phyloP scores from a whole-genome alignment of 1,284 basidiomycete species.

The Pyrrhoderma lamaoense region DNA sequence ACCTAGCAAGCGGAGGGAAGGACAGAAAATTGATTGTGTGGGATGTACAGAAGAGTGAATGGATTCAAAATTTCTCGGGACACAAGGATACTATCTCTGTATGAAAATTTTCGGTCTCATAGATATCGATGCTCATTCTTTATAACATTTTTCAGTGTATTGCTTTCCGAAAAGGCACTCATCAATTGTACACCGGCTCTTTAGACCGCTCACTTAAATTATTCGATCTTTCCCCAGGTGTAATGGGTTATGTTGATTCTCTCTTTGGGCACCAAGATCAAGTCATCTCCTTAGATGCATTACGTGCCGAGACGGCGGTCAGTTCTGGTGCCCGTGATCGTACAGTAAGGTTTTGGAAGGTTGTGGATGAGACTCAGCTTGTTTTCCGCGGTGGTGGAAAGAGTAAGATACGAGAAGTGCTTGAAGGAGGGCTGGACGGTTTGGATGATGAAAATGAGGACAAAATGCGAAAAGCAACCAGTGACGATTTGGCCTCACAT shows the following conservation, averaged over 20 bases:
- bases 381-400: conserved; percentile 91
- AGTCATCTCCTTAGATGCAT: conserved; percentile 69
- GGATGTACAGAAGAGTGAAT: conserved; percentile 67
- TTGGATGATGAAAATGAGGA: conserved; percentile 41
- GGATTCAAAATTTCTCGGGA: conserved; percentile 73
- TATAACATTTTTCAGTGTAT: conserved; percentile 43
- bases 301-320: conserved; percentile 80
- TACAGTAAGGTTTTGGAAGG: conserved; percentile 93
- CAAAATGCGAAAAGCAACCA: conserved; percentile 29
- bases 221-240: conserved; percentile 72
- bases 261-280: conserved; percentile 96
- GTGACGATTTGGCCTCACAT: conserved; percentile 28
- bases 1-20: conserved; percentile 81
- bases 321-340: conserved; percentile 88
- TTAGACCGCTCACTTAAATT: conserved; percentile 91
- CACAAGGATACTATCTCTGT: conserved; percentile 87
- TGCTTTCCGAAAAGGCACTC: conserved; percentile 76
- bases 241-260: conserved; percentile 92
- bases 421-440: conserved; percentile 71
- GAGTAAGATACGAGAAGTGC: conserved; percentile 68
- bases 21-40: conserved; percentile 80
- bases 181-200: conserved; percentile 83
- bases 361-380: conserved; percentile 91
- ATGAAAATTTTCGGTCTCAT: conserved; percentile 24
- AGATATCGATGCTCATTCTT: no score